A percentile compares a stretch with the other conserved stretches of the same genome.
Evolutionary conservation across 202 grass and related monocot genomes (phyloP).

Genomic region (Tripidium arundinaceum): DNA sequence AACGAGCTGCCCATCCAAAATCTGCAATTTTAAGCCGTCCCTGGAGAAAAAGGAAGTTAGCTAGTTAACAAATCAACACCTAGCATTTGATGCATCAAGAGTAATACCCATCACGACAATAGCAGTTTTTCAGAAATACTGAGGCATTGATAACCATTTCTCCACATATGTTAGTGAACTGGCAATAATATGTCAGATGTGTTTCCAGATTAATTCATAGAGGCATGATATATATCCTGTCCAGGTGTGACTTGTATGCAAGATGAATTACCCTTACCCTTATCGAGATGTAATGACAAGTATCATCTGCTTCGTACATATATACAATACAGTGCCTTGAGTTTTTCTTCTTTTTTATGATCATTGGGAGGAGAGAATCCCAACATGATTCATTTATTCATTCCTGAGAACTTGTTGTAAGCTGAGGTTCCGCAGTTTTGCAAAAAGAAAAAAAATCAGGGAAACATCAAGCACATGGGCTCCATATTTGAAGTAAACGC

Average conservation of each 20-base stretch:
- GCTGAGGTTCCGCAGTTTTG: not conserved
- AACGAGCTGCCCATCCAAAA: conserved; percentile 91
- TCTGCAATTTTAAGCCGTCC: conserved; percentile 92
- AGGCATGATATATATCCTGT: not conserved
- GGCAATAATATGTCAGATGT: not conserved
- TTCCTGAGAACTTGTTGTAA: not conserved
- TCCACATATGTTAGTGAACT: not conserved
- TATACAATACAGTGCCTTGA: not conserved
- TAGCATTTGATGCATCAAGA: not conserved
- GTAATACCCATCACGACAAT: not conserved
- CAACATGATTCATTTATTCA: not conserved
- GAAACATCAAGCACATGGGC: not conserved
- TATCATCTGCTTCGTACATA: not conserved
- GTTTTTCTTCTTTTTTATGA: not conserved
- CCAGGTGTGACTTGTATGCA: not conserved
- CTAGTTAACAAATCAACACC: conserved; percentile 4
- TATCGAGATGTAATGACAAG: not conserved
- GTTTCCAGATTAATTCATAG: not conserved
- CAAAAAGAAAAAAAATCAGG: not conserved
- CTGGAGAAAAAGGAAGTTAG: conserved; percentile 43
- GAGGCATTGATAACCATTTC: not conserved
- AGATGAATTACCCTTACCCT: not conserved
- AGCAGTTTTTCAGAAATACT: not conserved
- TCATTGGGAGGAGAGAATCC: not conserved
- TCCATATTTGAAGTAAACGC: not conserved